These are phyloP conservation scores for Chalciporus sphaerocephalus DNA, from an alignment of 768 basidiomycete genomes.

Conservation along the genomic window DNA sequence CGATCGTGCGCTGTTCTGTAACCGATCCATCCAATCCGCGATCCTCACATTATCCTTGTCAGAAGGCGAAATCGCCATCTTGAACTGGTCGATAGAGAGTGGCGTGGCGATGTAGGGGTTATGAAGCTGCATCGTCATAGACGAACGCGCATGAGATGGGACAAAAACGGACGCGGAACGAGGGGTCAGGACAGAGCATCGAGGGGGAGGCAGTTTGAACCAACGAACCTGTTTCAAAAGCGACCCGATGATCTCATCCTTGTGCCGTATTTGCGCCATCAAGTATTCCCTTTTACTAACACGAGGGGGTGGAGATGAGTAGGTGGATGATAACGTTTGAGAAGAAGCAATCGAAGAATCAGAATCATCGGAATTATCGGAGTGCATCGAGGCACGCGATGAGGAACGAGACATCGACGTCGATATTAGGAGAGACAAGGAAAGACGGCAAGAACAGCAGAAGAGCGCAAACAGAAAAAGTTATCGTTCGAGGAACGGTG, in stretches of 20 bases:
- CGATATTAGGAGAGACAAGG: not conserved
- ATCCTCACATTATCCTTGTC: slow-evolving; percentile 66
- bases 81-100: slow-evolving; percentile 72
- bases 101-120: slow-evolving; percentile 80
- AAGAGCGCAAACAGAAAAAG: not conserved
- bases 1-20: slow-evolving; percentile 56
- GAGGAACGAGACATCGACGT: slow-evolving; percentile 17
- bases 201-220: not conserved
- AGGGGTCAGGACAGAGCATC: too few species aligned
- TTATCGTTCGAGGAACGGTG: not conserved
- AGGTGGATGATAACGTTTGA: slow-evolving; percentile 36
- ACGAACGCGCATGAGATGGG: not conserved
- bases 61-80: slow-evolving; percentile 71
- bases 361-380: slow-evolving; percentile 25
- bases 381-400: slow-evolving; percentile 16
- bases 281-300: slow-evolving; percentile 81
- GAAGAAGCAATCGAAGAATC: slow-evolving; percentile 31
- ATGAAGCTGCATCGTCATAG: slow-evolving; percentile 41
- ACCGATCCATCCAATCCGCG: slow-evolving; percentile 70
- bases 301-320: slow-evolving; percentile 26
- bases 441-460: not conserved
- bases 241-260: slow-evolving; percentile 81
- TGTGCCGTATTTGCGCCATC: slow-evolving; percentile 80
- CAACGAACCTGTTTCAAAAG: slow-evolving; percentile 70
- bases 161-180: not conserved